Evolutionary conservation across 2,329 filamentous ascomycete species (phyloP).

Genomic region (Colletotrichum plurivorum): DNA sequence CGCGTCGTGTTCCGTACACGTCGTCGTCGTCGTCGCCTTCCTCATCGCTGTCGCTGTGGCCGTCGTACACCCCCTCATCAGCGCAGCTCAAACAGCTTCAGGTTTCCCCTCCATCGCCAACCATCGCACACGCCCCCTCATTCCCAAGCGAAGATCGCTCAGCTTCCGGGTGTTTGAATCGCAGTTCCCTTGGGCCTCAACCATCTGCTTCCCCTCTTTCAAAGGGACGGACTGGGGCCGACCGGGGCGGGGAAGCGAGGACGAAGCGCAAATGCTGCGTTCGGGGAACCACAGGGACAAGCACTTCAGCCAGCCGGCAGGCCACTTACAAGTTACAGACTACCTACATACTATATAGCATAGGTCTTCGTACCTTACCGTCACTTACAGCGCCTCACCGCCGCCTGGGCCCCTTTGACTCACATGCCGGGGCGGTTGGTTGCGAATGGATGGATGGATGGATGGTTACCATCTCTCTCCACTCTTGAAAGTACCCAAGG

Average conservation of each 20-base stretch:
- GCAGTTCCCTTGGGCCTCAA: conserved; percentile 18
- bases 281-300: conserved; percentile 13
- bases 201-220: conserved; percentile 8
- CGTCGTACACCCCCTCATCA: conserved; percentile 27
- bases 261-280: conserved; percentile 18
- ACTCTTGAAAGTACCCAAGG: background rate
- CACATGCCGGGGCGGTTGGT: background rate
- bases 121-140: conserved; percentile 2
- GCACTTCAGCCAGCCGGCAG: conserved; percentile 16
- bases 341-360: background rate
- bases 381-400: conserved; percentile 5
- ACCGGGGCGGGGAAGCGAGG: conserved; percentile 3
- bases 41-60: background rate
- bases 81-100: conserved; percentile 17
- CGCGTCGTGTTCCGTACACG: conserved; percentile 10
- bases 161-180: conserved; percentile 14
- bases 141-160: conserved; percentile 13
- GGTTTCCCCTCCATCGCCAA: background rate
- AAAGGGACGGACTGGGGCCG: conserved; percentile 7
- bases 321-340: background rate
- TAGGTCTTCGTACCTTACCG: too few relatives aligned
- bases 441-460: background rate
- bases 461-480: background rate
- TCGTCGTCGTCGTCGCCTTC: background rate
- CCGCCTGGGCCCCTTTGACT: conserved; percentile 3